Evolutionary conservation across 2,329 filamentous ascomycete genomes (phyloP), one percentile per base, ranked within the genome.

Genomic region (Fusarium sp.): DNA sequence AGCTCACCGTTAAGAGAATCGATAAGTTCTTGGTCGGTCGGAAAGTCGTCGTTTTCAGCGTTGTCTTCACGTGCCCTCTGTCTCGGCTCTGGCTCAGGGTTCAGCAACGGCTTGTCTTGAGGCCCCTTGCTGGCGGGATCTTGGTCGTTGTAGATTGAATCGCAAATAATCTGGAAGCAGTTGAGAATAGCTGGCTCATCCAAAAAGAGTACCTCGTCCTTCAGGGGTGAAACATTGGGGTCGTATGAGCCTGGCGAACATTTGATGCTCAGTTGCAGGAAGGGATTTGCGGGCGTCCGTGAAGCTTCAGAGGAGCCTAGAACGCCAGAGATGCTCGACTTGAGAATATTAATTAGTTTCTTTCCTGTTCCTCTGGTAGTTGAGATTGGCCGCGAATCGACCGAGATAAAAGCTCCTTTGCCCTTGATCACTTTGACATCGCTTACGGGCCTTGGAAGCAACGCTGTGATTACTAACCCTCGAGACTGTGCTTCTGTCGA

Each of bases 151-250:
- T 88, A 87, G 9, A 81, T 63, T 7, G 78, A 75, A 31, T 75
- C 70, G 22, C 84, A 86, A 18, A 88, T 74, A 2, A 67, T 67
- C 34, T 81, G 81, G 50, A 89, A 88, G 18, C 82, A 76, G n/a
- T 79, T 71, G 3, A 87, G 66, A 0, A 88, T 44, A 3, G 54
- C 49, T 3, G 77, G 48, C 65, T 90, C 86, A 51, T 92, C 81
- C 6, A 81, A 82, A 73, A 95, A 94, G 1, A 93, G 73, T 3
- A 95, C 85, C 71, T 93, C 88, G 58, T 93, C 88, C 75, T 95
- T 95, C 5, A 88, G 82, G 5, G 91, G 87, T 63, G 93, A 89
- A 7, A 94, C 78, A 69, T 94, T 95, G 2, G 85, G 82, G 78
- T 95, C 92, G 72, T 95, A 95, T 60, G 83, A 89, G 28, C 84